A percentile compares a stretch with the other conserved stretches of the same genome.
These are phyloP conservation scores for Leishmania major DNA, from an alignment of 208 protist genomes.

Conservation along the genomic window DNA sequence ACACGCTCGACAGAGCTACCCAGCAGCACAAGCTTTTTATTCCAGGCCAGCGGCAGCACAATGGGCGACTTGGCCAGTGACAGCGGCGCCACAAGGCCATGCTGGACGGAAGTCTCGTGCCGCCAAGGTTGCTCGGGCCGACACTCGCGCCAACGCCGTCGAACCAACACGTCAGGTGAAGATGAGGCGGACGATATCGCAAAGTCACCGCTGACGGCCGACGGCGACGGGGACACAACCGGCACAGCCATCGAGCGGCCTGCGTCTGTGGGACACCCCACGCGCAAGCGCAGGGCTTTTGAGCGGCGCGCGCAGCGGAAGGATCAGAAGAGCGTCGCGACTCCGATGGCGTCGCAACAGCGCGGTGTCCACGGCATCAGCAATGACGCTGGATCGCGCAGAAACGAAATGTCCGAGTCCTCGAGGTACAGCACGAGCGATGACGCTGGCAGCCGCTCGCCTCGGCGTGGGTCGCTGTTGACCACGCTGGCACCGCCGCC, in stretches of 20 bases:
- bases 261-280: not conserved
- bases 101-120: not conserved
- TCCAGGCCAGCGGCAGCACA: conserved; percentile 2
- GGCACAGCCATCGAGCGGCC: not conserved
- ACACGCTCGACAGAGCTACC: not conserved
- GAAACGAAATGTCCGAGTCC: not conserved
- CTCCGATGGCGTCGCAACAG: not conserved
- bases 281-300: not conserved
- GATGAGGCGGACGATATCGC: not conserved
- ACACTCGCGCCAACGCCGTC: not conserved
- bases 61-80: not conserved
- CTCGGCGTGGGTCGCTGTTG: not conserved
- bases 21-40: conserved; percentile 10
- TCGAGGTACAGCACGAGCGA: conserved; percentile 1
- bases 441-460: not conserved
- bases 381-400: not conserved
- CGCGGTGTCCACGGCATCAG: not conserved
- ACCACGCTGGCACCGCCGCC: not conserved
- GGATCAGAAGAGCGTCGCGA: not conserved
- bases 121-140: not conserved
- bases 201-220: not conserved
- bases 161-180: not conserved
- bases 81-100: not conserved
- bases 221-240: not conserved
- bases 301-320: not conserved